These are phyloP conservation scores for Sporothrix sp. DNA, from an alignment of 2,329 filamentous ascomycete species.

Conservation along the genomic window DNA sequence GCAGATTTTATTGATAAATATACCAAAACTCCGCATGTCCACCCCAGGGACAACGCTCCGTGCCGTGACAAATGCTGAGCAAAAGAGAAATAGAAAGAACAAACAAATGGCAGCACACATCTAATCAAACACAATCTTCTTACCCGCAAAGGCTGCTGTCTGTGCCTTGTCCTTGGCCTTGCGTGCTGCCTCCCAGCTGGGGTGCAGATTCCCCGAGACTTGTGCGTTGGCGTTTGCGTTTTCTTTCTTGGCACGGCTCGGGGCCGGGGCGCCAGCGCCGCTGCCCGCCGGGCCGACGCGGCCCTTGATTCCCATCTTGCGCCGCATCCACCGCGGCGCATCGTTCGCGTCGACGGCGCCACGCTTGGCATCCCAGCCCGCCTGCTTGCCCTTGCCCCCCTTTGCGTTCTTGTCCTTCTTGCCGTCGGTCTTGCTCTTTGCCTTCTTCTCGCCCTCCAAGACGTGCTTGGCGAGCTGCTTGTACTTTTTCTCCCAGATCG, in stretches of 20 bases:
- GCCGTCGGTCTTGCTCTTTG: constrained; percentile 35
- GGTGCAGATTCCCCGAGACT: constrained; percentile 43
- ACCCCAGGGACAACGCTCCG: background rate
- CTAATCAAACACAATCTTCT: constrained; percentile 48
- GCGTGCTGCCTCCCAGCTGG: constrained; percentile 55
- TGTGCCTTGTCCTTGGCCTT: constrained; percentile 49
- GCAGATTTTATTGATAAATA: background rate
- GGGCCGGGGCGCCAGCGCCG: constrained; percentile 1
- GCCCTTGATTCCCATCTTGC: constrained; percentile 19
- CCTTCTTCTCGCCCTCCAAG: constrained; percentile 26
- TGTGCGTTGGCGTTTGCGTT: constrained; percentile 14
- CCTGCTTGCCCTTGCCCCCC: constrained; percentile 28
- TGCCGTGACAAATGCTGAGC: background rate
- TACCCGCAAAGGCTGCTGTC: constrained; percentile 43
- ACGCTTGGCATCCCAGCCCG: constrained; percentile 46
- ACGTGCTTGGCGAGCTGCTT: constrained; percentile 61
- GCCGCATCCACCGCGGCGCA: constrained; percentile 36
- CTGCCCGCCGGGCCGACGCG: constrained; percentile 8
- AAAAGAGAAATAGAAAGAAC: background rate
- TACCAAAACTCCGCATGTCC: background rate
- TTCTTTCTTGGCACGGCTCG: constrained; percentile 14
- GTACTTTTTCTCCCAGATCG: constrained; percentile 73
- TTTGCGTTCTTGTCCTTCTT: constrained; percentile 26
- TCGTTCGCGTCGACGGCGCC: constrained; percentile 41
- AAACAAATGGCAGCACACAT: background rate